phyloP scores from a whole-genome alignment of 169 alveolate species.

The Cryptosporidium andersoni region DNA sequence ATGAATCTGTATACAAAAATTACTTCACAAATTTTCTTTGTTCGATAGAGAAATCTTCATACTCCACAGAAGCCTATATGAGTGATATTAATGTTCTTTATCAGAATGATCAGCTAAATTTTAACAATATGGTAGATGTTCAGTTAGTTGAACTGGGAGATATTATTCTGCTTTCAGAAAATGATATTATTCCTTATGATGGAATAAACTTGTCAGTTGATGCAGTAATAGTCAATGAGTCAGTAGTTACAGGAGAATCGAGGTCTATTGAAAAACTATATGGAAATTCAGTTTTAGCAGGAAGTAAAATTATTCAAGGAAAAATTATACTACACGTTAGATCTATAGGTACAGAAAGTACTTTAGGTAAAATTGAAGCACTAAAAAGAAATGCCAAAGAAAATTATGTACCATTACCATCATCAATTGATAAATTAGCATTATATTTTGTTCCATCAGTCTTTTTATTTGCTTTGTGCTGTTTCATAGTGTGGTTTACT shows the following conservation, averaged over 20 bases:
- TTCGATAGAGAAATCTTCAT: not conserved
- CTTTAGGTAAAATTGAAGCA: conserved; percentile 51
- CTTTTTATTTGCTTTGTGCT: conserved; percentile 1
- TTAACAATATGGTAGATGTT: not conserved
- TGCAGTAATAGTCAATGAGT: conserved; percentile 31
- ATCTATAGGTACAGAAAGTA: conserved; percentile 56
- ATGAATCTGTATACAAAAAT: conserved; percentile 30
- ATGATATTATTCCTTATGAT: conserved; percentile 67
- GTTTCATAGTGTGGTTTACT: conserved; percentile 36
- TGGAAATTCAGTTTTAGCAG: conserved; percentile 50
- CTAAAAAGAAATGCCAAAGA: conserved; percentile 41
- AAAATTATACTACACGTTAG: conserved; percentile 14
- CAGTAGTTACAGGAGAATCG: conserved; percentile 60
- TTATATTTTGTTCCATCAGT: conserved; percentile 36
- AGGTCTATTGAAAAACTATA: conserved; percentile 52
- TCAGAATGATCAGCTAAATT: not conserved
- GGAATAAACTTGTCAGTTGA: conserved; percentile 46
- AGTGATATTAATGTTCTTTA: not conserved
- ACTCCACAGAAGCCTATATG: not conserved
- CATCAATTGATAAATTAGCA: conserved; percentile 37
- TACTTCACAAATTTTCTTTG: conserved; percentile 32
- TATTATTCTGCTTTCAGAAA: conserved; percentile 6
- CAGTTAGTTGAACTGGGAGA: conserved; percentile 60
- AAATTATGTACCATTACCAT: conserved; percentile 21
- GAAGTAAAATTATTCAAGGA: conserved; percentile 23